phyloP scores from a whole-genome alignment of 495 filamentous ascomycete species.

The Penicillium manginii region DNA sequence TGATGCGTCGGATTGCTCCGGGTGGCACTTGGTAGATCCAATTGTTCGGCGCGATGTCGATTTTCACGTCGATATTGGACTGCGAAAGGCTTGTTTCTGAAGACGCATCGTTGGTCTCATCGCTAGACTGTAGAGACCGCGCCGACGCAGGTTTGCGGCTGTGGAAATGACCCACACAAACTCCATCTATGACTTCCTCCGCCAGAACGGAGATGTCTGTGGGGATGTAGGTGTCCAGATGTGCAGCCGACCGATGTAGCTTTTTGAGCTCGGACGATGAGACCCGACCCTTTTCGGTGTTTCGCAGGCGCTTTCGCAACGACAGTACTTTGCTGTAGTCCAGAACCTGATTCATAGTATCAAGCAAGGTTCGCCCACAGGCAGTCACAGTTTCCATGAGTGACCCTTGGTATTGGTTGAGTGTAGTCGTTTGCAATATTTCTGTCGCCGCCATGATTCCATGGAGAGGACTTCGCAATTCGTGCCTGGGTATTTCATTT shows the following conservation, averaged over 20 bases:
- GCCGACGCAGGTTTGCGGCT: too few species aligned
- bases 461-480: constrained; percentile 66
- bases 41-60: constrained; percentile 49
- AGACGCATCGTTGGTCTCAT: too few species aligned
- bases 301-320: constrained; percentile 7
- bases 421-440: constrained; percentile 60
- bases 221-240: too few species aligned
- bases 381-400: constrained; percentile 57
- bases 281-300: constrained; percentile 7
- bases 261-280: constrained; percentile 8
- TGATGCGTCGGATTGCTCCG: constrained; percentile 63
- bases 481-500: too few species aligned
- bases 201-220: too few species aligned
- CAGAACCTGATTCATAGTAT: constrained; percentile 37
- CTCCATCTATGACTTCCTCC: too few species aligned
- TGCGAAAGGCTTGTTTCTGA: too few species aligned
- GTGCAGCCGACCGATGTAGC: too few species aligned
- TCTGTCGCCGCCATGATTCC: constrained; percentile 63
- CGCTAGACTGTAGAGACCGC: too few species aligned
- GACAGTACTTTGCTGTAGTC: constrained; percentile 25
- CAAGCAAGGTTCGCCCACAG: constrained; percentile 67
- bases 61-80: constrained; percentile 50
- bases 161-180: too few species aligned
- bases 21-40: constrained; percentile 62
- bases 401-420: constrained; percentile 51